phyloP scores from a whole-genome alignment of 495 filamentous ascomycete genomes.

The Glonium stellatum region DNA sequence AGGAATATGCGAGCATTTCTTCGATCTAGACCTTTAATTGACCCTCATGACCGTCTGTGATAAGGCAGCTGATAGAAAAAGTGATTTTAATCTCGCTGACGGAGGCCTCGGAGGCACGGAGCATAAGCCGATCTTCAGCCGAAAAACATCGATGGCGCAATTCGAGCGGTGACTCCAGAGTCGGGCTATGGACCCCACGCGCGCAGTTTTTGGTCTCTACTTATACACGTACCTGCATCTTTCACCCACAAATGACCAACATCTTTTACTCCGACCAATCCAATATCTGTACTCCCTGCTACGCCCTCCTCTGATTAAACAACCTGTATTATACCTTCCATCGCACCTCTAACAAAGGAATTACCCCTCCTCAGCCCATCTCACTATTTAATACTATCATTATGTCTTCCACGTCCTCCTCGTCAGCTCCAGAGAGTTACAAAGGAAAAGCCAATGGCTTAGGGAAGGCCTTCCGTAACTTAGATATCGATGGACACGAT shows the following conservation, averaged over 20 bases:
- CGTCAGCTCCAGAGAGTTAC: constrained; percentile 16
- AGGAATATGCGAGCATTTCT: no score
- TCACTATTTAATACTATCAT: not conserved
- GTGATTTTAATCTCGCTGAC: not conserved
- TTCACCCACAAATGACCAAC: constrained; percentile 8
- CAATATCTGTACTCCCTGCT: not conserved
- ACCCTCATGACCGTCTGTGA: no score
- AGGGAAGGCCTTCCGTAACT: constrained; percentile 61
- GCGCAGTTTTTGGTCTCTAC: not conserved
- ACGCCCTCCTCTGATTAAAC: not conserved
- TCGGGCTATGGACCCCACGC: not conserved
- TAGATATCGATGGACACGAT: constrained; percentile 84
- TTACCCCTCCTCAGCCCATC: not conserved
- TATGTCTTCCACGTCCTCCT: not conserved
- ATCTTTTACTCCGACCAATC: not conserved
- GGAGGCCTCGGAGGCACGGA: not conserved
- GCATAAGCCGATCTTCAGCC: constrained; percentile 1
- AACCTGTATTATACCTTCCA: not conserved
- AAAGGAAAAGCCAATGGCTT: constrained; percentile 27
- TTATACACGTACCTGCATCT: constrained; percentile 14
- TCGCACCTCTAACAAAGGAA: constrained; percentile 3
- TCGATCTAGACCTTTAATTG: no score
- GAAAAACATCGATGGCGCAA: constrained; percentile 15
- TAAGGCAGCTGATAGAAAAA: not conserved
- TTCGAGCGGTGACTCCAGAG: constrained; percentile 22